Base-by-base conservation (phyloP, 2,329 filamentous ascomycete species). In the Aureobasidium mangrovei region DNA sequence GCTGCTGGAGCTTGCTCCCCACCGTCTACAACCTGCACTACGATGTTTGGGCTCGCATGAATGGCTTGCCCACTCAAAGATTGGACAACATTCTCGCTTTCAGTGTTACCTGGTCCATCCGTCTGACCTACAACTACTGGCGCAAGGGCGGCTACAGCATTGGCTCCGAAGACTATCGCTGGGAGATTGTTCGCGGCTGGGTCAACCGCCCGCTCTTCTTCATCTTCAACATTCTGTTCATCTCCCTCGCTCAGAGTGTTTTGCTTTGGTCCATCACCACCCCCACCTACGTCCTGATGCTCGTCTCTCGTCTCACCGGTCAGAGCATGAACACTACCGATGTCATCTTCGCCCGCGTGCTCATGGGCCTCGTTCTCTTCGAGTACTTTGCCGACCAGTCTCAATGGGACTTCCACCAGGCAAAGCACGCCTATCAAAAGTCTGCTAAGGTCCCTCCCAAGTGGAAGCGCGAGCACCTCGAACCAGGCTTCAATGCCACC, bases 91-190 rank as follows among this genome's bases (percentile, higher is more conserved):
- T 91, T 32, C 75, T 90, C 56, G 72, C 83, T 1, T 83, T 88
- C 62, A 86, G 83, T 48, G 70, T 79, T 1, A 62, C 91, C 7
- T 98, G 93, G 93, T 64, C 62, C 24, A 18, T 74, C 56, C 86
- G 93, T 8, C 74, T 98, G 70, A 97, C 91, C 2, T 97, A 81
- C 76, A 98, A 98, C 72, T 98, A 96, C 73, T 95, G 87, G 84
- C 85, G 93, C 56, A 95, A 88, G 69, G 93, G 93, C 38, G 93
- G 93, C 27, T 98, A 98, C 69, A 74, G 78, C 12, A 77, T 91
- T 59, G 91, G 93, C 36, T 91, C 86, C 12, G 91, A 98, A 70
- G 93, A 98, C 70, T 98, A 98, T 69, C 81, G 93, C 72, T 98
- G 93, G 91, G 77, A 78, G 55, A 82, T 91, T 54, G 74, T 97